Conservation (phyloP, 179 eudicot species). For the Beta lomatogona region DNA sequence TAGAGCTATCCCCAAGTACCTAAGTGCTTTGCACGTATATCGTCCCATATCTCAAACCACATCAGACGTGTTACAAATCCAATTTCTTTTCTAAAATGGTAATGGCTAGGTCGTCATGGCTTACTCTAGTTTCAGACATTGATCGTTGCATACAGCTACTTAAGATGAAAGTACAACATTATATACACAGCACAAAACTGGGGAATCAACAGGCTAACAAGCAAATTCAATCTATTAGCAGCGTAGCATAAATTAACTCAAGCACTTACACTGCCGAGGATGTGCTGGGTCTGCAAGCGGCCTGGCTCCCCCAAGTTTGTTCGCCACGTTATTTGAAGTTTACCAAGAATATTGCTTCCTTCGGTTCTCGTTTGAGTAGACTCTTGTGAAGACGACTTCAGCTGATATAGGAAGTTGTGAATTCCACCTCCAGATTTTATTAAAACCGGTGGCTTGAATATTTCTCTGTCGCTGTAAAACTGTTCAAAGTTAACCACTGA, state of each 20-base stretch:
- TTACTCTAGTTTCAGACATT: too few species aligned
- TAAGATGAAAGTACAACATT: not conserved
- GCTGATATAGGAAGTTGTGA: constrained; percentile 78
- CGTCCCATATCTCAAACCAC: not conserved
- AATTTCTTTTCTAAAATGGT: not conserved
- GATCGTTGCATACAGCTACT: too few species aligned
- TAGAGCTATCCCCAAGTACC: not conserved
- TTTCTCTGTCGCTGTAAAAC: constrained; percentile 49
- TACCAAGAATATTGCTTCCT: constrained; percentile 91
- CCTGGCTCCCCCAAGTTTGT: constrained; percentile 99
- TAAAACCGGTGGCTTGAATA: constrained; percentile 75
- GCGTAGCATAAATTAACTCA: constrained; percentile 7
- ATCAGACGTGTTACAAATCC: not conserved
- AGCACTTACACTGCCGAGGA: constrained; percentile 89
- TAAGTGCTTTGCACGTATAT: too few species aligned
- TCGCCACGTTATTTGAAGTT: constrained; percentile 99
- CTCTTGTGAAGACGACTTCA: constrained; percentile 64
- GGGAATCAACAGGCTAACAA: not conserved
- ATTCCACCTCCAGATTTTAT: constrained; percentile 96
- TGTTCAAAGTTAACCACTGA: constrained; percentile 8
- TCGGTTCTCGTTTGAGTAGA: constrained; percentile 57
- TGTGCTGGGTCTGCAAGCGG: constrained; percentile 97
- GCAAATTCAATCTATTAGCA: not conserved
- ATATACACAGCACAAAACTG: not conserved
- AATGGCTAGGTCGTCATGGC: not conserved